Evolutionary conservation across 371 early-diverging fungal genomes (phyloP), one percentile per base, ranked within the genome.

Genomic region (Lichtheimia ramosa): DNA sequence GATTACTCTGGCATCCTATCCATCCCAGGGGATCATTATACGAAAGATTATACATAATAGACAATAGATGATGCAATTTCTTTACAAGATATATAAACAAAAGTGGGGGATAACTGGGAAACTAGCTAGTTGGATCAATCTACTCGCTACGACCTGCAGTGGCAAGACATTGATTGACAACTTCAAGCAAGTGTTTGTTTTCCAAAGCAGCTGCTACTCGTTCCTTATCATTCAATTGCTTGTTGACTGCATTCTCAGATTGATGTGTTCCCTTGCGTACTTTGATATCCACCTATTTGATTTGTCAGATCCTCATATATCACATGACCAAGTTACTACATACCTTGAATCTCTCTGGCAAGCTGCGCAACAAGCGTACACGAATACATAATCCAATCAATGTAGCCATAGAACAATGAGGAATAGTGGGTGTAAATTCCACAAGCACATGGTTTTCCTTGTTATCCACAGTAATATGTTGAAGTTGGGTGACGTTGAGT

Each of bases 371-470:
- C 54, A 99, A 72, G 43, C 96, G 85, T 24, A 96, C 97, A 16
- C 97, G 92, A 54, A 99, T 96, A 71, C 95, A 94, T 20, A 99
- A 86, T 0, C 99, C 99, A 76, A 99, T 99, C 56, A 99, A 73
- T 16, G 99, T 98, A 12, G 99, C 99, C 99, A 99, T 98, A 18
- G 96, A 96, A 77, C 99, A 99, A 76, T 99, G 99, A 46, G 99
- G 99, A 67, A 99, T 99, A 3, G 99, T 99, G 1, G 99, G 99
- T 8, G 95, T 96, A 69, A 99, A 93, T 68, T 88, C 86, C 54
- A 96, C 91, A 12, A 78, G 62, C 18, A 96, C 79, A 48, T 73
- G 83, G 71, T 81, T 88, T 27, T 61, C 59, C 5, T 78, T 76
- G 66, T 92, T 85, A 62, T 89, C 85, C 3, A 97, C 93, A 13